phyloP scores from a whole-genome alignment of 1,139 yeast species.

The Scheffersomyces cryptocercus region DNA sequence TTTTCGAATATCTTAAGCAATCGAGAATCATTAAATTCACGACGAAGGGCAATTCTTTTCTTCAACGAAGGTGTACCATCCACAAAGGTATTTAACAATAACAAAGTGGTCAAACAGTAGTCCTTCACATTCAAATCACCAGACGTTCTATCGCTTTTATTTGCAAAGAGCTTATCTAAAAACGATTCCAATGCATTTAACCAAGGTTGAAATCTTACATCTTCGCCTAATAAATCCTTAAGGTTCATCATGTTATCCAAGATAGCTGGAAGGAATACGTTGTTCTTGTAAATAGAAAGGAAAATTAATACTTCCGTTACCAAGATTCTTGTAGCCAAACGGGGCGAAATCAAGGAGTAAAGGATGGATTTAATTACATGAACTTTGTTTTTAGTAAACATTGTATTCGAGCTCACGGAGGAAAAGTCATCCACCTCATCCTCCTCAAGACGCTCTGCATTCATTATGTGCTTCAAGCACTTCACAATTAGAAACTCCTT shows the following conservation, averaged over 20 bases:
- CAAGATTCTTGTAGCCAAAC: conserved; percentile 40
- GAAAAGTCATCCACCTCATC: conserved; percentile 11
- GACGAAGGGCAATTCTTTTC: conserved; percentile 35
- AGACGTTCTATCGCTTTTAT: conserved; percentile 15
- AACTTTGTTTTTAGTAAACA: conserved; percentile 22
- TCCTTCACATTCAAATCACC: conserved; percentile 32
- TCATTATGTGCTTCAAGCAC: conserved; percentile 38
- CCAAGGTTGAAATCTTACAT: conserved; percentile 45
- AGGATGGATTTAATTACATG: conserved; percentile 39
- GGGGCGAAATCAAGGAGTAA: conserved; percentile 41
- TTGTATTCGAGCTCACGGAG: conserved; percentile 1
- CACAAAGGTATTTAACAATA: conserved; percentile 44
- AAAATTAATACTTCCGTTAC: conserved; percentile 47
- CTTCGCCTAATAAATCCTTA: conserved; percentile 39
- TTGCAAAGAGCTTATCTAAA: conserved; percentile 31
- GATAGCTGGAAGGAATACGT: conserved; percentile 26
- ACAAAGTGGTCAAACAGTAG: conserved; percentile 46
- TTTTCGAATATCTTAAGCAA: conserved; percentile 39
- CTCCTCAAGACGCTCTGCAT: conserved; percentile 19
- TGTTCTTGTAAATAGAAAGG: conserved; percentile 29
- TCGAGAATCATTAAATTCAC: conserved; percentile 44
- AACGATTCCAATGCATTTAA: conserved; percentile 37
- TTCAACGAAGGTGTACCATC: conserved; percentile 32
- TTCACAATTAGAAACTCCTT: conserved; percentile 39
- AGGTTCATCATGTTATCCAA: conserved; percentile 35